Base-by-base conservation (phyloP, 106 monocot genomes). In the Apostasia ramifera region DNA sequence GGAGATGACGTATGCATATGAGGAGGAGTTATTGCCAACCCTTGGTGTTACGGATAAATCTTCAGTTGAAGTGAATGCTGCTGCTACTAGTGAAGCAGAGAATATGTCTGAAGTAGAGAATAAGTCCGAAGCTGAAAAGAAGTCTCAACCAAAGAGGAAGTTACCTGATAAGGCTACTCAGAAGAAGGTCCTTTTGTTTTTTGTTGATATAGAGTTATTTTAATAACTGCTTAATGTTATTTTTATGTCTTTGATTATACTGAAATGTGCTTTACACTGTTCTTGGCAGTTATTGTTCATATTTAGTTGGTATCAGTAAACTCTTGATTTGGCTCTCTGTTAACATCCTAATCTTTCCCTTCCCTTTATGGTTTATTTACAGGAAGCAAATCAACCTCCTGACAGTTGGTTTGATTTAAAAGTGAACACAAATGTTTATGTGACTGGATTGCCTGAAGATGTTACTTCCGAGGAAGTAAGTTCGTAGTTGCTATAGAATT, bases 351-450 rank as follows among this genome's bases (percentile, higher is more conserved):
- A 26, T 26, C 26, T 26, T 26, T 26, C 26, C 26, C 26, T 50
- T 50, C 50, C 50, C 50, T 50, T 50, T 50, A 8, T 50, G 8
- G 50, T 50, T 50, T 57, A 49, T 62, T 68, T 8, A 61, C 85
- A 98, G 97, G 97, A 98, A 85, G 80, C 89, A 47, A 83, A 98
- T 76, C 87, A 98, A 81, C 84, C 87, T 63, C 97, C 97, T 76
- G 84, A 85, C 6, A 83, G 89, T 74, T 98, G 97, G 97, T 98
- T 98, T 74, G 97, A 98, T 59, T 79, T 98, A 72, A 98, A 98
- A 66, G 83, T 98, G 38, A 98, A 98, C 67, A 87, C 97, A 47
- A 86, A 93, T 90, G 92, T 98, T 56, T 98, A 98, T 63, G 78
- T 92, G 11, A 90, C 76, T 60, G 93, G 98, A 48, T 80, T 98